Base-by-base conservation (phyloP, 768 basidiomycete genomes). In the Wakefieldia striispora region DNA sequence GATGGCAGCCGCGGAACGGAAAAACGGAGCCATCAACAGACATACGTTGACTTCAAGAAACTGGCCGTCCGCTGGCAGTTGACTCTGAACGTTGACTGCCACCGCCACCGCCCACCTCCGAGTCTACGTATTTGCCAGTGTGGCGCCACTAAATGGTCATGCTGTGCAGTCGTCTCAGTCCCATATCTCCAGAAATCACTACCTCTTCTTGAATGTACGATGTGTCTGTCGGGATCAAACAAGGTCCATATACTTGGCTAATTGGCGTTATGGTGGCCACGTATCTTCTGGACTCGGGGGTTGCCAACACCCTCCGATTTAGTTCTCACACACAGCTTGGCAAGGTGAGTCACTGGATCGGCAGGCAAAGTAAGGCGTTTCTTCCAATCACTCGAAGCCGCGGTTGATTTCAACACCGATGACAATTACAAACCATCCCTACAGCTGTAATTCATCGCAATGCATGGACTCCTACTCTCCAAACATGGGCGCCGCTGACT, bases 251-350 rank as follows among this genome's bases (percentile, higher is more conserved):
- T 46, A n/a, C 41, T 13, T 45, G 44, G 29, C 16, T 13, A 36
- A 37, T 20, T 33, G 46, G 40, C 39, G 44, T 44, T 41, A 41
- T 24, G 43, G 43, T 21, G 5, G 34, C 43, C 51, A 45, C 33
- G 34, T 38, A 45, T 27, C 14, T 14, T 33, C 31, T 23, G 8
- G 29, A 29, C 35, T 39, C 60, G 53, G 54, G 40, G 49, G 57
- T 54, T 40, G 17, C 35, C 41, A 26, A 34, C 34, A 14, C 45
- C 40, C 42, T 46, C 54, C 3, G 50, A 47, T 45, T 12, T 43
- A 40, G 45, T 62, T 63, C 62, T 52, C 62, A 65, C 62, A 63
- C 62, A 63, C 63, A 63, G 63, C 63, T 57, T 65, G 60, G 53
- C 51, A 39, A 40, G 43, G 51, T 52, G 63, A 62, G 63, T 65